Conservation (phyloP, 441 rosid species). For the Adansonia rubrostipa region DNA sequence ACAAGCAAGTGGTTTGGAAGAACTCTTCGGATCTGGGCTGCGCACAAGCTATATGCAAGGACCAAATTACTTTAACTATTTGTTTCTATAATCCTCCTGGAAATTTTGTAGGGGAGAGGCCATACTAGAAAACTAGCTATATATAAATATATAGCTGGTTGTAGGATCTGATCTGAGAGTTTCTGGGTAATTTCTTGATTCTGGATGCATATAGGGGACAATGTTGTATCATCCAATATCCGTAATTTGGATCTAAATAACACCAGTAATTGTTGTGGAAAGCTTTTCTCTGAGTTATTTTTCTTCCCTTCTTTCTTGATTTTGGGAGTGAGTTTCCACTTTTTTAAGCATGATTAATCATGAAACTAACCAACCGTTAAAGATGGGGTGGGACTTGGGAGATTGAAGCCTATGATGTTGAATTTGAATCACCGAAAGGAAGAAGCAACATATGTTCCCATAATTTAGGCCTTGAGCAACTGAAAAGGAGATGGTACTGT, state of each 20-base stretch:
- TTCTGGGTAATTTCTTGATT: background rate
- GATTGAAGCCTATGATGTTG: background rate
- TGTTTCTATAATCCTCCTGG: constrained; percentile 92
- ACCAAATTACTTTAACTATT: constrained; percentile 57
- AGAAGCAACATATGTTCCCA: background rate
- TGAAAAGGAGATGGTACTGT: background rate
- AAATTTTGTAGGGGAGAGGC: constrained; percentile 69
- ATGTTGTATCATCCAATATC: background rate
- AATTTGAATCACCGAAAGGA: background rate
- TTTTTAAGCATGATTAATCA: background rate
- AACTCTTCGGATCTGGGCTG: constrained; percentile 66
- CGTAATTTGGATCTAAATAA: constrained; percentile 21
- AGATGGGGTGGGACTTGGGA: background rate
- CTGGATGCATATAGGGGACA: background rate
- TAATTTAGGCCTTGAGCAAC: background rate
- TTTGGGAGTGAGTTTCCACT: background rate
- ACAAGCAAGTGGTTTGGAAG: background rate
- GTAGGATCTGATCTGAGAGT: background rate
- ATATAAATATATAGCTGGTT: background rate
- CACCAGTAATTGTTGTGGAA: background rate
- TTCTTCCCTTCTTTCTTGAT: background rate
- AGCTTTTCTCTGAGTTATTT: no score
- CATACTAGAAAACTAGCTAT: constrained; percentile 41
- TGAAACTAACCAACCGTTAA: background rate
- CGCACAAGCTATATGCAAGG: constrained; percentile 68